phyloP scores from a whole-genome alignment of 805 yeast genomes.

The Wickerhamiella kurtzmanii region DNA sequence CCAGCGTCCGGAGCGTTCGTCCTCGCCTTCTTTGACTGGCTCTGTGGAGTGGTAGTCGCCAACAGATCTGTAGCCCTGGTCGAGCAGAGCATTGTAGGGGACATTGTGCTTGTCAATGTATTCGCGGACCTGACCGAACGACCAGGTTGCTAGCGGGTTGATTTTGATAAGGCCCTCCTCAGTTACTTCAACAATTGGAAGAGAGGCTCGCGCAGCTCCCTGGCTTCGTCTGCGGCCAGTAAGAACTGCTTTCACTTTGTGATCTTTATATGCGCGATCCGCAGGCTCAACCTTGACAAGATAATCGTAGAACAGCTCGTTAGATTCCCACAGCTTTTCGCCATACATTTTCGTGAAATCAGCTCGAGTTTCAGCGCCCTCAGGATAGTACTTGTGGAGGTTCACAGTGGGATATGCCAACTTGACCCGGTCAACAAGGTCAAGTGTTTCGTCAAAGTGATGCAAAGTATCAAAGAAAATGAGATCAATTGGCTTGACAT shows the following conservation, averaged over 20 bases:
- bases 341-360: constrained; percentile 65
- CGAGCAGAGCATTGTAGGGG: constrained; percentile 74
- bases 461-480: constrained; percentile 83
- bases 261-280: constrained; percentile 63
- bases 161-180: constrained; percentile 63
- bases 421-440: constrained; percentile 48
- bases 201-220: constrained; percentile 64
- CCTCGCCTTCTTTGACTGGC: constrained; percentile 84
- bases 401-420: constrained; percentile 39
- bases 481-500: constrained; percentile 43
- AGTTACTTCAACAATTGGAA: constrained; percentile 61
- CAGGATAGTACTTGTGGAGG: constrained; percentile 58
- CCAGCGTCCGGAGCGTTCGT: constrained; percentile 96
- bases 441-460: constrained; percentile 89
- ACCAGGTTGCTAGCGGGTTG: constrained; percentile 80
- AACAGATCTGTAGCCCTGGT: constrained; percentile 76
- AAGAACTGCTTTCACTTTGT: constrained; percentile 68
- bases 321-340: constrained; percentile 65
- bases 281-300: constrained; percentile 88
- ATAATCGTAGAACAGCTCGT: constrained; percentile 71
- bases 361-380: constrained; percentile 37
- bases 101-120: constrained; percentile 62
- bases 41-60: constrained; percentile 93
- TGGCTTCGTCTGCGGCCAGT: constrained; percentile 87
- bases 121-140: constrained; percentile 51